Base-by-base conservation (phyloP, 2,329 filamentous ascomycete species). In the Macroventuria anomochaeta region DNA sequence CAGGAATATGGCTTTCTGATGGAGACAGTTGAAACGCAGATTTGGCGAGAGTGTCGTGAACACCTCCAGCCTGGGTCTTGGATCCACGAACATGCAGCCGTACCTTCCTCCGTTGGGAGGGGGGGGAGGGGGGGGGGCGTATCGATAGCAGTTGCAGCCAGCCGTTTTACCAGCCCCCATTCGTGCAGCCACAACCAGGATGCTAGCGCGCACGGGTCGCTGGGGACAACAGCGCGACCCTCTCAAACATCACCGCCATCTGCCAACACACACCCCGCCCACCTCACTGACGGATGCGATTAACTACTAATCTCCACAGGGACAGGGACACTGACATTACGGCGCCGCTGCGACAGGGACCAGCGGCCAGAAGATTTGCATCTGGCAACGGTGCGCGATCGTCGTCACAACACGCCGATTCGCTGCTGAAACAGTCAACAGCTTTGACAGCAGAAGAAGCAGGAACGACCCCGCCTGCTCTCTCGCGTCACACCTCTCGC, bases 251-350 rank as follows among this genome's bases (percentile, higher is more conserved):
- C 18, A 50, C 57, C 32, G 42, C 46, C 34, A 33, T 41, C 46
- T 58, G 57, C 63, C 63, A 61, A 58, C 67, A 60, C 54, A 60
- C 63, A 59, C 53, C 38, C 59, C 60, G 49, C 60, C 62, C 48
- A 62, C 63, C 10, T 40, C 58, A 55, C 59, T 53, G 50, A 53
- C 47, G 41, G 55, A 57, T 41, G 53, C 31, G 26, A 67, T 62
- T 67, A 62, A 71, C 66, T 55, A 71, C 70, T 72, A 72, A 73
- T 63, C 50, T 21, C 36, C 57, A 63, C 66, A 73, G 70, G 61
- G 47, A 69, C 68, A 69, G 63, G 60, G 32, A 34, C 34, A 47
- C 5, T 31, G 59, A 46, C 49, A 39, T 26, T 34, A 43, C 50
- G 41, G 53, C 59, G 54, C 50, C 38, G 40, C 8, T 12, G 12